Evolutionary conservation across 1,139 yeast genomes (phyloP).

Genomic region (Pichia sp.): DNA sequence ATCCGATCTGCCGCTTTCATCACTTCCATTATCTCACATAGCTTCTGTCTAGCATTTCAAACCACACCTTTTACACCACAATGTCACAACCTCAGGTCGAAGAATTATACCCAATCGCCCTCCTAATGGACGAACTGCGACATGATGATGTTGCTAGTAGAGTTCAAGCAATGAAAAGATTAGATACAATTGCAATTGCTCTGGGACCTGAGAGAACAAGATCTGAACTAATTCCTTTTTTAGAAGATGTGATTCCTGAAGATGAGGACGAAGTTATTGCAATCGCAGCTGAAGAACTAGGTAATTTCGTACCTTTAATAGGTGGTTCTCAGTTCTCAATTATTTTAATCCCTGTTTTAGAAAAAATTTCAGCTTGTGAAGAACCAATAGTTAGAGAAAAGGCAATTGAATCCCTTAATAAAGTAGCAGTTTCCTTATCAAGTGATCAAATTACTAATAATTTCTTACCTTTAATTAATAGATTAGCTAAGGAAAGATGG

Average conservation of each 20-base stretch:
- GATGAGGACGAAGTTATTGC: slow-evolving; percentile 98
- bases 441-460: slow-evolving; percentile 59
- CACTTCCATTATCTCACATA: too few species aligned
- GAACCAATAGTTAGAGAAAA: slow-evolving; percentile 97
- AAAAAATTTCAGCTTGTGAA: slow-evolving; percentile 85
- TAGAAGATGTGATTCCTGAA: slow-evolving; percentile 84
- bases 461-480: slow-evolving; percentile 70
- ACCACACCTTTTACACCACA: too few species aligned
- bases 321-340: slow-evolving; percentile 83
- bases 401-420: slow-evolving; percentile 81
- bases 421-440: slow-evolving; percentile 60
- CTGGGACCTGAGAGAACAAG: slow-evolving; percentile 92
- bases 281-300: slow-evolving; percentile 85
- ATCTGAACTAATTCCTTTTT: slow-evolving; percentile 81
- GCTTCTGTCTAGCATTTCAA: too few species aligned
- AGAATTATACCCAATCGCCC: slow-evolving; percentile 89
- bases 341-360: slow-evolving; percentile 76
- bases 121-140: slow-evolving; percentile 88
- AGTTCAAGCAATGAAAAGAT: slow-evolving; percentile 89
- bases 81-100: slow-evolving; percentile 27
- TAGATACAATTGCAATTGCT: slow-evolving; percentile 92
- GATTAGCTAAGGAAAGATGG: slow-evolving; percentile 87
- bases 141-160: slow-evolving; percentile 93
- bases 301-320: slow-evolving; percentile 75
- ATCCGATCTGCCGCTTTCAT: too few species aligned